Evolutionary conservation across 1,284 basidiomycete species (phyloP), one percentile per base, ranked within the genome.

Genomic region (Leucoagaricus sp.): DNA sequence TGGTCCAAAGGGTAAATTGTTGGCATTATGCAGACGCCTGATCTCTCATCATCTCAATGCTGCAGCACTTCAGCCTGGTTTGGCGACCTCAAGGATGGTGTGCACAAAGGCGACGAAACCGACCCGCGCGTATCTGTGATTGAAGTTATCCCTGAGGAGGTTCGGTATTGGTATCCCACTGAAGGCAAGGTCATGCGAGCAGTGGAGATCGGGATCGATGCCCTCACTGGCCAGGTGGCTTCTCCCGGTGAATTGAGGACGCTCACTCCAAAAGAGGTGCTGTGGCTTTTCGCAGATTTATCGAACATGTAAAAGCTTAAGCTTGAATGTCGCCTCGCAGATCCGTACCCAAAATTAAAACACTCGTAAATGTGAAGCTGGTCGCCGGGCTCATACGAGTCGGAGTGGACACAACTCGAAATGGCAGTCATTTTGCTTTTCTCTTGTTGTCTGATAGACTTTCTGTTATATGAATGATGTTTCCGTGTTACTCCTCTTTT

Each of bases 111-210:
- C 31, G 84, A 90, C 65, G 80, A 82, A 54, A 78, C 82, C 57
- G 95, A 97, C 63, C 92, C 93, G 0, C 84, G 95, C 26, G 83
- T 97, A 3, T 81, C 86, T 1, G 69, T 94, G 38, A 89, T 97
- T 63, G 85, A 94, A 69, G 85, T 97, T 44, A 71, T 88, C 50
- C 93, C 94, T 0, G 80, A 87, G 23, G 91, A 93, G 72, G 87
- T 95, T 61, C 81, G 85, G 56, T 94, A 93, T 67, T 94, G 87
- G 86, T 71, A 87, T 60, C 66, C 73, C 7, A 78, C 71, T 15
- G 75, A 76, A 57, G 70, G 74, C 8, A 67, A 76, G 33, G 58
- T 87, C 56, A 77, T 77, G 2, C 76, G 79, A 47, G 76, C 78
- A 2, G 67, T 82, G 29, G 83, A 87, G 52, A 77, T 79, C 36